These are phyloP conservation scores for Stentor roeselii DNA, from an alignment of 73 alveolate genomes.

Conservation along the genomic window DNA sequence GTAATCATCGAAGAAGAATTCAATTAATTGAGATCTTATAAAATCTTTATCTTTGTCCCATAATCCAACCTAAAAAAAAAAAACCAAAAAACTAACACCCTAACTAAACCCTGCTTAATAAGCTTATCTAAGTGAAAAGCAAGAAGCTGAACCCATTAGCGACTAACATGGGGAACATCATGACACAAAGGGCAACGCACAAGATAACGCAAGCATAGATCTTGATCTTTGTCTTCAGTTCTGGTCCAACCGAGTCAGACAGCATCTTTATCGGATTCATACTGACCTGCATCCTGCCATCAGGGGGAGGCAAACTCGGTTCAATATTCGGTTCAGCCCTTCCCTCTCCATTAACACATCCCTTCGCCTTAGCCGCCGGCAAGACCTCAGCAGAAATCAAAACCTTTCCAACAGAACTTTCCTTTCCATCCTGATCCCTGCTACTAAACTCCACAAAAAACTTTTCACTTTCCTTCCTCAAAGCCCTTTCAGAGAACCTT, in stretches of 20 bases:
- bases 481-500: slow-evolving; percentile 62
- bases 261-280: slow-evolving; percentile 76
- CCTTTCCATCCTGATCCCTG: slow-evolving; percentile 57
- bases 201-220: slow-evolving; percentile 36
- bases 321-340: slow-evolving; percentile 79
- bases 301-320: slow-evolving; percentile 84
- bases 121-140: background rate
- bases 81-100: background rate
- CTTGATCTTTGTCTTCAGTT: slow-evolving; percentile 65
- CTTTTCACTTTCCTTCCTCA: slow-evolving; percentile 49
- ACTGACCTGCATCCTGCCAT: slow-evolving; percentile 72
- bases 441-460: slow-evolving; percentile 49
- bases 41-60: no score
- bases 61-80: background rate
- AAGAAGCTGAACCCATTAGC: background rate
- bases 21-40: no score
- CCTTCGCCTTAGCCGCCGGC: slow-evolving; percentile 68
- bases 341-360: slow-evolving; percentile 79
- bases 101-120: background rate
- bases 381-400: slow-evolving; percentile 58
- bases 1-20: no score
- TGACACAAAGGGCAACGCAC: slow-evolving; percentile 35
- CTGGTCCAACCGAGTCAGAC: slow-evolving; percentile 79
- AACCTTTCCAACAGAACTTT: slow-evolving; percentile 64
- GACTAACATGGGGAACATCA: slow-evolving; percentile 39